These are phyloP conservation scores for Zygosaccharomyces gambellarensis DNA, from an alignment of 805 yeast genomes.

Conservation along the genomic window DNA sequence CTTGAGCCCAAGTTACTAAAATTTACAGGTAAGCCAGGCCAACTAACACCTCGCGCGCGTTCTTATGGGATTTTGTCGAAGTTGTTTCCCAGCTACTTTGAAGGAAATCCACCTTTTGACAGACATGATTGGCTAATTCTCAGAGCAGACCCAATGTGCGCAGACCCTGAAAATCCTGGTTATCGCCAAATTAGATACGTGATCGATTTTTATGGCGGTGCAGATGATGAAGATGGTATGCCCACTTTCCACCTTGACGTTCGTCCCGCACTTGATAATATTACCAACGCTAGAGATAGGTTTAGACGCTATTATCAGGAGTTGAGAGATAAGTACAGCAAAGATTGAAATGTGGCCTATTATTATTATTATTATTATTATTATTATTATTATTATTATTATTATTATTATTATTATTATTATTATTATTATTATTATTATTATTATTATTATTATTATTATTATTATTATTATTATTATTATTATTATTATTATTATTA, in stretches of 20 bases:
- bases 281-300: constrained; percentile 62
- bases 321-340: not conserved
- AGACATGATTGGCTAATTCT: constrained; percentile 98
- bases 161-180: constrained; percentile 33
- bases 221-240: constrained; percentile 82
- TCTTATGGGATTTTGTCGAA: constrained; percentile 60
- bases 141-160: constrained; percentile 45
- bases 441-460: too few relatives aligned
- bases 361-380: not conserved
- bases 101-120: constrained; percentile 86
- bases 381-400: not conserved
- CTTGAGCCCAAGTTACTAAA: constrained; percentile 70
- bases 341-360: not conserved
- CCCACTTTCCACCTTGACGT: constrained; percentile 92
- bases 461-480: not conserved
- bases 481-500: not conserved
- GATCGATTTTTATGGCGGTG: constrained; percentile 94
- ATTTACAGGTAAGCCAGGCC: constrained; percentile 90
- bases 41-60: constrained; percentile 79
- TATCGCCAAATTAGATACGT: constrained; percentile 84
- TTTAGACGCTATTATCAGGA: constrained; percentile 48
- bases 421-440: too few relatives aligned
- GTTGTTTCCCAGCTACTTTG: constrained; percentile 66
- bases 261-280: constrained; percentile 84
- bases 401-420: too few relatives aligned